Percentiles rank a stretch among this genome's conserved stretches.
Evolutionary conservation across 768 basidiomycete species (phyloP).

Genomic region (Tephrocybe sp.): DNA sequence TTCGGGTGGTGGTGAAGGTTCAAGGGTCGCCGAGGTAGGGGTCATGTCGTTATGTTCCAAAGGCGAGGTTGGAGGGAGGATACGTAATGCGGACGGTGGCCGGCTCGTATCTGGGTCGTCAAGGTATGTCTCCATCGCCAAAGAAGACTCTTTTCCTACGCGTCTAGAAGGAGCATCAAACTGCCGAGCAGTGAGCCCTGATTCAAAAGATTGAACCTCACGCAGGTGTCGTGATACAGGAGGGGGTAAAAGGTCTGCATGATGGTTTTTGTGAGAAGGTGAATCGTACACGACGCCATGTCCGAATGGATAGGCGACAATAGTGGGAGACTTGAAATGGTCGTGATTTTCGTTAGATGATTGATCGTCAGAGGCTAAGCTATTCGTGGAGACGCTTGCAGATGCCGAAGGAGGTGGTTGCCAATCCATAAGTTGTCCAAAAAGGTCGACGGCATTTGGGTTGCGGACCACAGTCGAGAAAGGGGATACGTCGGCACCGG

Average conservation of each 20-base stretch:
- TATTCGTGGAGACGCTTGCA: conserved; percentile 33
- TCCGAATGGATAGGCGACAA: conserved; percentile 63
- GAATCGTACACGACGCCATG: conserved; percentile 60
- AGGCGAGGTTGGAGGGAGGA: conserved; percentile 14
- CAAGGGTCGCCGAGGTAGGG: conserved; percentile 12
- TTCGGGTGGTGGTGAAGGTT: conserved; percentile 10
- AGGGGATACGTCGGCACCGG: conserved; percentile 62
- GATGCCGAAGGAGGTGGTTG: conserved; percentile 36
- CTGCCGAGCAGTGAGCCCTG: conserved; percentile 73
- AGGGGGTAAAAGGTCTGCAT: conserved; percentile 31
- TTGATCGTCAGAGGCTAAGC: conserved; percentile 26
- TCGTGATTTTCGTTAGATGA: conserved; percentile 23
- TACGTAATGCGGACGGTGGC: conserved; percentile 28
- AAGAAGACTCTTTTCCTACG: conserved; percentile 11
- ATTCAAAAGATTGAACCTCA: conserved; percentile 88
- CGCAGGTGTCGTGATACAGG: conserved; percentile 60
- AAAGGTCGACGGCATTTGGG: conserved; percentile 48
- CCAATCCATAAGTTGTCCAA: conserved; percentile 70
- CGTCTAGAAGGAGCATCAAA: conserved; percentile 24
- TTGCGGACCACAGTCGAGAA: conserved; percentile 28
- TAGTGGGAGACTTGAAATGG: conserved; percentile 22
- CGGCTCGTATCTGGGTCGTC: conserved; percentile 19
- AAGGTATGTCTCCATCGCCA: conserved; percentile 14
- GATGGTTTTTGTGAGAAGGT: conserved; percentile 45
- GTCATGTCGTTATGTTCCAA: conserved; percentile 12